A percentile compares a stretch with the other conserved stretches of the same genome.
These are phyloP conservation scores for Dendrocalamus latiflorus DNA, from an alignment of 202 grass and related monocot species.

Conservation along the genomic window DNA sequence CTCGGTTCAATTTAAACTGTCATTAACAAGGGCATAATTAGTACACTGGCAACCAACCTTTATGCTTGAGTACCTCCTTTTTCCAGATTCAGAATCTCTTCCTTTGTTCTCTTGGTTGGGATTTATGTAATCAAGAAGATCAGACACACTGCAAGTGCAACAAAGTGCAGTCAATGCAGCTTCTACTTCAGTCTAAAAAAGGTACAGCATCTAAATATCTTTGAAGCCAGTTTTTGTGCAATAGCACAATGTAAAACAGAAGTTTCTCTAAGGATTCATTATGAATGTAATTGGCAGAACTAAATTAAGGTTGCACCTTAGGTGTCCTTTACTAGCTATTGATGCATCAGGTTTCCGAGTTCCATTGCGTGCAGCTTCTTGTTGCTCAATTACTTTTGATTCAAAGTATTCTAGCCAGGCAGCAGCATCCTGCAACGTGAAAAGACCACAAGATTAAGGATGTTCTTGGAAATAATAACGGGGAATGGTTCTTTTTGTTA, in stretches of 20 bases:
- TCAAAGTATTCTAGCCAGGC: slow-evolving; percentile 99
- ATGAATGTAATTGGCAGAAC: slow-evolving; percentile 26
- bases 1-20: neutral
- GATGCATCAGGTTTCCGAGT: slow-evolving; percentile 95
- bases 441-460: slow-evolving; percentile 12
- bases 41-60: no score
- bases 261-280: neutral
- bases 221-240: neutral
- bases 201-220: slow-evolving; percentile 7
- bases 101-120: slow-evolving; percentile 75
- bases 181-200: neutral
- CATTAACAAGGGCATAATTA: no score
- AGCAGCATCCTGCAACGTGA: slow-evolving; percentile 75
- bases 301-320: slow-evolving; percentile 59
- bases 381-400: slow-evolving; percentile 98
- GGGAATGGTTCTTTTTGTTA: neutral
- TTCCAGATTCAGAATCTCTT: slow-evolving; percentile 73
- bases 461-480: neutral
- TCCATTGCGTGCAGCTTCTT: no score
- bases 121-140: slow-evolving; percentile 99
- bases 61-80: slow-evolving; percentile 84
- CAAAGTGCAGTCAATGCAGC: slow-evolving; percentile 29
- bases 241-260: slow-evolving; percentile 8
- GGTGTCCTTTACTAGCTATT: slow-evolving; percentile 99
- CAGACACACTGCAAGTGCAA: slow-evolving; percentile 80